phyloP scores from a whole-genome alignment of 2,329 filamentous ascomycete genomes.

The Diaporthe vaccinii region DNA sequence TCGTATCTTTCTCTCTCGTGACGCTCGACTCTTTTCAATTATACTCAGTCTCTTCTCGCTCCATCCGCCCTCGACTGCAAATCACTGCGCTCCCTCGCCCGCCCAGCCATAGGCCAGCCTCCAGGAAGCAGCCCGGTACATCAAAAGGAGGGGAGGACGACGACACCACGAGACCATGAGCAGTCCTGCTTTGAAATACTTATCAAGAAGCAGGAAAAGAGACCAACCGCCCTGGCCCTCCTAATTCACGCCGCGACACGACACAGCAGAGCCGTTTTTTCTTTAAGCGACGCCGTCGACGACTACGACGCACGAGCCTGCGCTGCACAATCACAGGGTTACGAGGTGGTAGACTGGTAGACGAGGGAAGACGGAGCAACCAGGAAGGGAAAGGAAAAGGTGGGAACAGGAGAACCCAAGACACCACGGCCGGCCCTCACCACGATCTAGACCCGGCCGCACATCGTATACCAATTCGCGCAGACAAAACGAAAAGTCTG shows the following conservation, averaged over 20 bases:
- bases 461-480: neutral
- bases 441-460: conserved; percentile 12
- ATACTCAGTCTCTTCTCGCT: neutral
- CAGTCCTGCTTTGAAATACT: conserved; percentile 26
- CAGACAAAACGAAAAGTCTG: neutral
- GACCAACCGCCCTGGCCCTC: conserved; percentile 29
- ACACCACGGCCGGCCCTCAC: neutral
- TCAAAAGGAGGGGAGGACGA: neutral
- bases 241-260: neutral
- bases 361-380: neutral
- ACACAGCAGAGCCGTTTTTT: neutral
- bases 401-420: neutral
- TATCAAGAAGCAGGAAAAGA: conserved; percentile 25
- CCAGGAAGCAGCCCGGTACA: neutral
- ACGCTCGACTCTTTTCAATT: neutral
- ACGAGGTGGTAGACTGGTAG: neutral
- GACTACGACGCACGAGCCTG: neutral
- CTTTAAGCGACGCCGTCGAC: neutral
- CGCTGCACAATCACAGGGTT: neutral
- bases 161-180: conserved; percentile 24
- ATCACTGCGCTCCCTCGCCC: neutral
- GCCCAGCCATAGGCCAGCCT: neutral
- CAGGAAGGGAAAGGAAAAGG: neutral
- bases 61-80: neutral
- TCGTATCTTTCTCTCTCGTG: neutral